Evolutionary conservation across 1,284 basidiomycete species (phyloP), one percentile per base, ranked within the genome.

Genomic region (Naganishia sp.): DNA sequence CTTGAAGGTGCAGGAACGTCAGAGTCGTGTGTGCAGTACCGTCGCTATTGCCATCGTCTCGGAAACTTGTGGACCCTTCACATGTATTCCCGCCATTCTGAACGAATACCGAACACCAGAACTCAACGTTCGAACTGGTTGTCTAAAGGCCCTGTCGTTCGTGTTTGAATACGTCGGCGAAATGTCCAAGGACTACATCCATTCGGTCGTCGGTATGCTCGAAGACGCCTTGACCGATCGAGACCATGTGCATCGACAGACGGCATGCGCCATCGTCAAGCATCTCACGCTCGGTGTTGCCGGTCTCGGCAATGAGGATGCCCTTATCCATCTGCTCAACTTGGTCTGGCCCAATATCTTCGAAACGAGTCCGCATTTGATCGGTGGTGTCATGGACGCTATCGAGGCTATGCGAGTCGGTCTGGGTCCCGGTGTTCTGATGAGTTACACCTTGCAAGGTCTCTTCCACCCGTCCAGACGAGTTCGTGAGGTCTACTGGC

Each of bases 101-200:
- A 98, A 98, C 81, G 96, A 99, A 79, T 99, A 99, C 80, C 89
- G 95, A 59, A 99, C 95, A 1, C 91, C 91, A 10, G 96, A 99
- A 77, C 85, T 99, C 69, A 99, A 99, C 79, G 96, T 99, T 52
- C 90, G 96, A 64, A 99, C 95, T n/a, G 96, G 96, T 69, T 99
- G 95, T 86, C 84, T 99, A 70, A 99, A 99, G 79, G 94, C 96
- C 0, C 84, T 99, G 33, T 94, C 94, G 5, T 99, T 97, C 84
- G 90, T 99, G 68, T 99, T 99, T 77, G 96, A 99, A 83, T 99
- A 99, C 76, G 95, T 99, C 73, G 96, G 96, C n/a, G 96, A 97
- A 48, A 95, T 98, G 83, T 94, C 93, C 33, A 95, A 96, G 45
- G 96, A 97, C 82, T 99, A 99, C 78, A 90, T 90, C 75, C 93